These are phyloP conservation scores for Escovopsis sp. DNA, from an alignment of 2,329 filamentous ascomycete species.

Conservation along the genomic window DNA sequence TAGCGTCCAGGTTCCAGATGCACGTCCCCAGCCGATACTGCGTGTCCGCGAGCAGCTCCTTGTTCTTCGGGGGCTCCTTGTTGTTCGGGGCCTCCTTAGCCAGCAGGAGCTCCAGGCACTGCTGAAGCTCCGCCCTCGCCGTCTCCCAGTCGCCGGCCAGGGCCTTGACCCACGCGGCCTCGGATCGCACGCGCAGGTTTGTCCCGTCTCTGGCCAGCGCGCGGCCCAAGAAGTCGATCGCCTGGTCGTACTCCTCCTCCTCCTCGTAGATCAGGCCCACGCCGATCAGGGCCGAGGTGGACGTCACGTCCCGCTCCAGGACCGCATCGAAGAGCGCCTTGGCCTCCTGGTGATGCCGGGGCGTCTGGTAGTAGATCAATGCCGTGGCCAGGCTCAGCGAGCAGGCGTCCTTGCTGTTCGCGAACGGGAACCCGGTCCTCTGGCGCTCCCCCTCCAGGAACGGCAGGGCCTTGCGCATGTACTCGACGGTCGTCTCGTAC, in stretches of 20 bases:
- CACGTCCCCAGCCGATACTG: slow-evolving; percentile 80
- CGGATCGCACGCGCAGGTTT: slow-evolving; percentile 68
- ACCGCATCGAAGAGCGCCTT: slow-evolving; percentile 75
- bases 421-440: slow-evolving; percentile 54
- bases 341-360: slow-evolving; percentile 78
- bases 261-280: slow-evolving; percentile 87
- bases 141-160: slow-evolving; percentile 59
- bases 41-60: slow-evolving; percentile 69
- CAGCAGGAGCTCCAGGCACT: slow-evolving; percentile 47
- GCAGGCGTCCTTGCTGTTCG: slow-evolving; percentile 58
- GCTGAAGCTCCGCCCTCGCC: slow-evolving; percentile 56
- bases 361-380: slow-evolving; percentile 78
- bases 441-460: slow-evolving; percentile 44
- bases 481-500: slow-evolving; percentile 65
- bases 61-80: slow-evolving; percentile 37
- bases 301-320: slow-evolving; percentile 57
- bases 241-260: slow-evolving; percentile 73
- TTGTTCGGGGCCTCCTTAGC: too few relatives aligned
- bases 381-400: slow-evolving; percentile 73
- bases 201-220: slow-evolving; percentile 57
- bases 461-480: slow-evolving; percentile 59
- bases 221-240: slow-evolving; percentile 64
- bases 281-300: slow-evolving; percentile 72
- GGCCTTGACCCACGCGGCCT: slow-evolving; percentile 85
- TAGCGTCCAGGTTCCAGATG: slow-evolving; percentile 70